Conservation (phyloP, 352 stramenopile genomes). For the Halophytophthora batemanensis region DNA sequence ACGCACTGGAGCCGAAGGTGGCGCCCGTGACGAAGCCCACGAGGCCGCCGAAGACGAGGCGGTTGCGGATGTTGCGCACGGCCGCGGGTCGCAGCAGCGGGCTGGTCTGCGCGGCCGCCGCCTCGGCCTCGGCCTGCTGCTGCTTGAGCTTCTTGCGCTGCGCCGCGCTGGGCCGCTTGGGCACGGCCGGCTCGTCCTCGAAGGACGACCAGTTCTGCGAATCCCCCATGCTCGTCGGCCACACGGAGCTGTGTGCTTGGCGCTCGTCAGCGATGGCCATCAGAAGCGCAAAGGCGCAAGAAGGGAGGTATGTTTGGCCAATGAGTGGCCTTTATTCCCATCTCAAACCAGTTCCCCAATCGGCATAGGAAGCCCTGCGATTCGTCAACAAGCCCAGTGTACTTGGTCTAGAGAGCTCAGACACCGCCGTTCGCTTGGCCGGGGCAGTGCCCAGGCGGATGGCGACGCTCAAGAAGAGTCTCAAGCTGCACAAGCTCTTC, state of each 20-base stretch:
- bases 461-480: conserved; percentile 52
- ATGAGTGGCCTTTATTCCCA: too few species aligned
- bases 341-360: too few species aligned
- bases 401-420: too few species aligned
- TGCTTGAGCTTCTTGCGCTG: too few species aligned
- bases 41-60: conserved; percentile 71
- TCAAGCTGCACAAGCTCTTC: conserved; percentile 69
- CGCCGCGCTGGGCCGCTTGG: conserved; percentile 8
- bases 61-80: conserved; percentile 58
- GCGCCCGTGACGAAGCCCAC: conserved; percentile 77
- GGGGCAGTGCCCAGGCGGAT: too few species aligned
- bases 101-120: conserved; percentile 6
- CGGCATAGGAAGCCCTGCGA: too few species aligned
- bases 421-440: too few species aligned
- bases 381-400: too few species aligned
- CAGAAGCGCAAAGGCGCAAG: too few species aligned
- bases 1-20: conserved; percentile 73
- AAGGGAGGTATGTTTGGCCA: too few species aligned
- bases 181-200: conserved; percentile 37
- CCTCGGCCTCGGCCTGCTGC: background rate
- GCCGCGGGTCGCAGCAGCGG: conserved; percentile 31
- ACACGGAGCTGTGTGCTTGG: too few species aligned
- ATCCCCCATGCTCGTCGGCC: conserved; percentile 76
- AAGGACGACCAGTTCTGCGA: conserved; percentile 84
- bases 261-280: too few species aligned